phyloP scores from a whole-genome alignment of 108 stramenopile genomes.

The Phaeodactylum tricornutum region DNA sequence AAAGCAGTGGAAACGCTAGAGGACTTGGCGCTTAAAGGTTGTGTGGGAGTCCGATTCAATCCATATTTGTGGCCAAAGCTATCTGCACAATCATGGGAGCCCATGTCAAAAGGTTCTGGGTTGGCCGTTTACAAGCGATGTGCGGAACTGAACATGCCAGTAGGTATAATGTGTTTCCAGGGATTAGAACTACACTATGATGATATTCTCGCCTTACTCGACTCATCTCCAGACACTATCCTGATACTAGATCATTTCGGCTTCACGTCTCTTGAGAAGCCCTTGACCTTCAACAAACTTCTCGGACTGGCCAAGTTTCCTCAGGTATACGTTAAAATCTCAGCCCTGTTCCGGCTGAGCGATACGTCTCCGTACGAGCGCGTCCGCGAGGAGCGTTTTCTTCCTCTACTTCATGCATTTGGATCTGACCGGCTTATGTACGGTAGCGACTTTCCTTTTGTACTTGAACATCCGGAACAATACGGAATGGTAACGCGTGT shows the following conservation, averaged over 20 bases:
- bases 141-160: constrained; percentile 68
- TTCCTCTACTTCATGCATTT: constrained; percentile 53
- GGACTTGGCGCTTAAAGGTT: constrained; percentile 59
- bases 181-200: constrained; percentile 63
- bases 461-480: constrained; percentile 40
- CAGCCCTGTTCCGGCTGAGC: constrained; percentile 68
- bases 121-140: constrained; percentile 64
- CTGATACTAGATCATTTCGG: constrained; percentile 82
- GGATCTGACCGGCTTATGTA: constrained; percentile 69
- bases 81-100: constrained; percentile 20
- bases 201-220: constrained; percentile 49
- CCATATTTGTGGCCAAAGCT: constrained; percentile 70
- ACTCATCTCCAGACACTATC: constrained; percentile 50
- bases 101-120: constrained; percentile 31
- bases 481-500: constrained; percentile 52
- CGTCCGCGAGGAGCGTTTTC: constrained; percentile 46
- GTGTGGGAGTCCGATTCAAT: constrained; percentile 81
- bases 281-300: constrained; percentile 43
- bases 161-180: constrained; percentile 86
- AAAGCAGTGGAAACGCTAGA: constrained; percentile 54
- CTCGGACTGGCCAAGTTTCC: constrained; percentile 60
- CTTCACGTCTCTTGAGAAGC: constrained; percentile 59
- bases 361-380: constrained; percentile 45
- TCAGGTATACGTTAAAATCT: constrained; percentile 63
- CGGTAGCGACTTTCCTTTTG: constrained; percentile 83